Evolutionary conservation across 257 asterid species (phyloP).

Genomic region (Penstemon barbatus): DNA sequence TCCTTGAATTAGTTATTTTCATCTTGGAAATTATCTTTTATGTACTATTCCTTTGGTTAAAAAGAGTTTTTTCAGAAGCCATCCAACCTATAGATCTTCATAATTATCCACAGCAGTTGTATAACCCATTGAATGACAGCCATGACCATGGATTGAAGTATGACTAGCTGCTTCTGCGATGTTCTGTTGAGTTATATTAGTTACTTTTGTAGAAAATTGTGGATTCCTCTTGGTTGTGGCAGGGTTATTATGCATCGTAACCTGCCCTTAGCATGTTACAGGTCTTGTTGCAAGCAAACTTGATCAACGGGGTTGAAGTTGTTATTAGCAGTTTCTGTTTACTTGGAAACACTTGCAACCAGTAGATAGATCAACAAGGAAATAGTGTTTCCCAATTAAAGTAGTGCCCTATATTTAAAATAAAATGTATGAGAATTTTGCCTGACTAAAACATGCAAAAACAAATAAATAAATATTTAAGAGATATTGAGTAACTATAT

Average conservation of each 20-base stretch:
- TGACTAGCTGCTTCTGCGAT: constrained; percentile 14
- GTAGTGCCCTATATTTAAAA: no score
- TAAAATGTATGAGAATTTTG: not conserved
- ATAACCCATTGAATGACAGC: no score
- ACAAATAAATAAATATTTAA: not conserved
- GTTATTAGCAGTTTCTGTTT: no score
- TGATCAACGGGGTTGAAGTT: no score
- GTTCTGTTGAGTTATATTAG: not conserved
- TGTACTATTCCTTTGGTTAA: constrained; percentile 2
- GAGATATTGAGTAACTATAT: not conserved
- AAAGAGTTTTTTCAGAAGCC: constrained; percentile 18
- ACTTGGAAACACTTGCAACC: no score
- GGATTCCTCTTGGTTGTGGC: constrained; percentile 2
- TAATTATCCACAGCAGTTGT: not conserved
- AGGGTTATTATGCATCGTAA: constrained; percentile 8
- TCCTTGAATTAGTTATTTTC: constrained; percentile 9
- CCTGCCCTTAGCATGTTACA: not conserved
- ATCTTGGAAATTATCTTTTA: not conserved
- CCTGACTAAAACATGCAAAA: not conserved
- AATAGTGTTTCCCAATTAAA: no score
- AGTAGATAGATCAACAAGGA: no score
- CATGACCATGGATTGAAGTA: not conserved
- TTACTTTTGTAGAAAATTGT: not conserved
- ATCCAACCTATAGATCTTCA: not conserved
- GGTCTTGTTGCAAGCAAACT: no score